These are phyloP conservation scores for Amanita pseudoporphyria DNA, from an alignment of 768 basidiomycete species.

Conservation along the genomic window DNA sequence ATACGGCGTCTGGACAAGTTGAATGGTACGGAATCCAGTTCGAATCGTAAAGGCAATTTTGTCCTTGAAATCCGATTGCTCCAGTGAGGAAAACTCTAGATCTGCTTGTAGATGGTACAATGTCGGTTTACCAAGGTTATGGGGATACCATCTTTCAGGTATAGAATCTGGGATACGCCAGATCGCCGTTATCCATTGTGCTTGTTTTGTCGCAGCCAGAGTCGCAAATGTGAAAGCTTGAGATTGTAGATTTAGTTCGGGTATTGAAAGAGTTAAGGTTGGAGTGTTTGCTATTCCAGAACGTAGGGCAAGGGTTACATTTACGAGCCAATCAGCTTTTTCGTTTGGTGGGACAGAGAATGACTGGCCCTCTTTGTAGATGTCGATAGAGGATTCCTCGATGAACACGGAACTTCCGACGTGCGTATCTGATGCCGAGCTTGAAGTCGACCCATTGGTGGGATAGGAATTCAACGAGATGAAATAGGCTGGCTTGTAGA, in stretches of 20 bases:
- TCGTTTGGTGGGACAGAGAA: slow-evolving; percentile 34
- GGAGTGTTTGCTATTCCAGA: slow-evolving; percentile 29
- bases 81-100: slow-evolving; percentile 19
- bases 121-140: slow-evolving; percentile 44
- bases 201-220: slow-evolving; percentile 15
- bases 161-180: slow-evolving; percentile 37
- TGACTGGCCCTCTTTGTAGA: slow-evolving; percentile 42
- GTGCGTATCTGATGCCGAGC: slow-evolving; percentile 10
- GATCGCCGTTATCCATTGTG: slow-evolving; percentile 31
- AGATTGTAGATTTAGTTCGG: slow-evolving; percentile 35
- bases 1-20: slow-evolving; percentile 40
- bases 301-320: slow-evolving; percentile 40
- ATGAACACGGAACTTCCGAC: slow-evolving; percentile 26
- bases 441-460: slow-evolving; percentile 9
- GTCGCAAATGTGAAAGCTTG: slow-evolving; percentile 18
- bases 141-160: slow-evolving; percentile 45
- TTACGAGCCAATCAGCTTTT: slow-evolving; percentile 44
- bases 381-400: slow-evolving; percentile 44
- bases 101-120: slow-evolving; percentile 41
- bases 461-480: slow-evolving; percentile 23
- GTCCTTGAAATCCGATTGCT: slow-evolving; percentile 6
- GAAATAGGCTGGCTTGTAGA: slow-evolving; percentile 46
- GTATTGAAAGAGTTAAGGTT: slow-evolving; percentile 31
- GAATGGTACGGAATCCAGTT: slow-evolving; percentile 52
- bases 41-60: slow-evolving; percentile 29